Evolutionary conservation across 805 yeast species (phyloP), one percentile per base, ranked within the genome.

Genomic region (Yarrowia porcina): DNA sequence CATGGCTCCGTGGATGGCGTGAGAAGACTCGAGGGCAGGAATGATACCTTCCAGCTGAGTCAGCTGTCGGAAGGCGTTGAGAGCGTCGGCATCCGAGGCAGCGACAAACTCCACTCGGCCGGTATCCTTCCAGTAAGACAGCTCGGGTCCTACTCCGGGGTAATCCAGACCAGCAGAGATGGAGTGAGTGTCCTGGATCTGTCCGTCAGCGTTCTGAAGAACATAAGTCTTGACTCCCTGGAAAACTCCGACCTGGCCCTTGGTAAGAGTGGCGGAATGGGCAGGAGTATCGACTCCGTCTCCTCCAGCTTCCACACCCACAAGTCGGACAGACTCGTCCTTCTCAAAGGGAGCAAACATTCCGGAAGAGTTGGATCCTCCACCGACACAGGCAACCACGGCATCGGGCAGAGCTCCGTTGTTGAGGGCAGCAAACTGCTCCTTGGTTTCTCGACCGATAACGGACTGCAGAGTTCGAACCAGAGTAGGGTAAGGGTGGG

Each of bases 221-320:
- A 94, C 96, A 70, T 87, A 94, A 4, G 99, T 93, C 76, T 82
- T 89, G 56, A 93, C 97, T 75, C 99, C 99, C 72, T 94, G 99
- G 84, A 94, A 87, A 64, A 94, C 98, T 80, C 99, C 99, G 6
- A 96, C 96, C 66, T 83, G 81, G 72, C 99, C 99, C 35, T 82
- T 96, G n/a, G 96, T 85, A 70, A 94, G 81, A 15, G 98, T 92
- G 27, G 99, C 99, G 52, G 97, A 89, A 75, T 94, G 98, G 70
- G 83, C 80, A n/a, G 80, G 83, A 27, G 97, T 87, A 71, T 90
- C 90, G 59, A 93, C 68, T 73, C 99, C 99, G 69, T 90, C 96
- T 76, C 99, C 99, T 74, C 97, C 99, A 57, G 99, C 99, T 79
- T 94, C 99, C 65, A 92, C 90, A 74, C 99, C 99, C 30, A 92